Percentiles rank a stretch among this genome's conserved stretches.
Conservation (phyloP, 495 filamentous ascomycete species). For the Trypethelium eluteriae region DNA sequence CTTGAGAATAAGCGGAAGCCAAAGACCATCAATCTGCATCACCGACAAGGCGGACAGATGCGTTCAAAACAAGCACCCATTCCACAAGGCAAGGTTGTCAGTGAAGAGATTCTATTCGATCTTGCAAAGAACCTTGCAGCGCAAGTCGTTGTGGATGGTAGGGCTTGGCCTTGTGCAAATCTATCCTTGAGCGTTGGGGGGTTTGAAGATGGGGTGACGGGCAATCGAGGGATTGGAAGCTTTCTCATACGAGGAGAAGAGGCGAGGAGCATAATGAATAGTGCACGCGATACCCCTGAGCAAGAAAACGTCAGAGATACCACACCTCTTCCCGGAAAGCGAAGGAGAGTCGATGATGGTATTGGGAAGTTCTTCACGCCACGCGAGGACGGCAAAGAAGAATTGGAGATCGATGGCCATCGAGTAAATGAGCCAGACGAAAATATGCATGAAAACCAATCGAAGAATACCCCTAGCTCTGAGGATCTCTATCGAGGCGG, state of each 20-base stretch:
- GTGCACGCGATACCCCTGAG: constrained; percentile 25
- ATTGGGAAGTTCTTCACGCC: constrained; percentile 53
- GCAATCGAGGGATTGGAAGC: constrained; percentile 76
- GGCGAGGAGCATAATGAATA: constrained; percentile 45
- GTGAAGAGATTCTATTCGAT: constrained; percentile 65
- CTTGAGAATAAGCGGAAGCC: constrained; percentile 82
- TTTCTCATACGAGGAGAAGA: constrained; percentile 77
- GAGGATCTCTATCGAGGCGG: constrained; percentile 7
- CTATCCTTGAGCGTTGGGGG: constrained; percentile 77
- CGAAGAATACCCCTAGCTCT: not conserved
- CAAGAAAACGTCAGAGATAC: not conserved
- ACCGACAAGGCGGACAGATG: constrained; percentile 61
- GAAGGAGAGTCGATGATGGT: constrained; percentile 44
- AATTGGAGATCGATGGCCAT: constrained; percentile 15
- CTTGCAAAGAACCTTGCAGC: constrained; percentile 66
- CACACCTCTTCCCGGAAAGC: constrained; percentile 30
- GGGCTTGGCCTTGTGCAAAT: constrained; percentile 80
- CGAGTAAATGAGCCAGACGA: constrained; percentile 18
- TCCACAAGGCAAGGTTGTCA: constrained; percentile 62
- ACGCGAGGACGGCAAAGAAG: constrained; percentile 15
- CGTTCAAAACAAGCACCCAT: constrained; percentile 69
- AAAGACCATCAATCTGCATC: constrained; percentile 73
- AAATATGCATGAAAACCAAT: not conserved
- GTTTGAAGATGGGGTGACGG: constrained; percentile 78
- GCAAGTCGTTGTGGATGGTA: constrained; percentile 68